Percentiles rank a stretch among this genome's conserved stretches.
phyloP scores from a whole-genome alignment of 1,284 basidiomycete species.

The Microbotryum violaceum region DNA sequence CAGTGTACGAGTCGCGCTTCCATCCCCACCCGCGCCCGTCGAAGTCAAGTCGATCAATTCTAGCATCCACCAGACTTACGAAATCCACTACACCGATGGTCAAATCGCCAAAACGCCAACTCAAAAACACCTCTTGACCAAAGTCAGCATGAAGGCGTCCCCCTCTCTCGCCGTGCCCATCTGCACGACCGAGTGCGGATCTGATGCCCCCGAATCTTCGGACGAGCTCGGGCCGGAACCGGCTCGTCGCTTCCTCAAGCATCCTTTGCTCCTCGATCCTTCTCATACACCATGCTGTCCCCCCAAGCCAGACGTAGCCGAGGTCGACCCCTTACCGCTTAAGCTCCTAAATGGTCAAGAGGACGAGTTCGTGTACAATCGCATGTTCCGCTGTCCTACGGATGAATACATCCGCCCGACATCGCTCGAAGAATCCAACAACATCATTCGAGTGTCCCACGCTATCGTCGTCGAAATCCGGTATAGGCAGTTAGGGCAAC shows the following conservation, averaged over 20 bases:
- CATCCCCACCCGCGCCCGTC: slow-evolving; percentile 8
- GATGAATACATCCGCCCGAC: slow-evolving; percentile 24
- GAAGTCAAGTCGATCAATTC: slow-evolving; percentile 13
- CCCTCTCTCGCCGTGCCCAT: slow-evolving; percentile 1
- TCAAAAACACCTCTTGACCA: neutral
- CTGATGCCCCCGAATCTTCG: neutral
- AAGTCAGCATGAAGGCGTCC: slow-evolving; percentile 12
- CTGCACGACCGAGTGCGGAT: neutral
- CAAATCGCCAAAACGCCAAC: slow-evolving; percentile 4
- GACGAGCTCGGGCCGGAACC: neutral
- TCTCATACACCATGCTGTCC: neutral
- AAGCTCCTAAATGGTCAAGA: neutral
- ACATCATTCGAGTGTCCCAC: slow-evolving; percentile 20
- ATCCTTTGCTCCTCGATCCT: neutral
- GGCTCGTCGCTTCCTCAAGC: neutral
- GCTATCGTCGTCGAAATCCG: slow-evolving; percentile 14
- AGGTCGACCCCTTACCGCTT: slow-evolving; percentile 15
- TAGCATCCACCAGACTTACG: slow-evolving; percentile 13
- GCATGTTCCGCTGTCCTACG: slow-evolving; percentile 17
- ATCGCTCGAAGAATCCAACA: slow-evolving; percentile 14
- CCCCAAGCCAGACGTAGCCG: neutral
- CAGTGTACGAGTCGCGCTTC: slow-evolving; percentile 15
- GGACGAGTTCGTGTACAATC: neutral
- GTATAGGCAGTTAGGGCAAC: slow-evolving; percentile 6
- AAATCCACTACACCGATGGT: slow-evolving; percentile 11